Conservation (phyloP, 2,329 filamentous ascomycete genomes). For the Colletotrichum agaves region DNA sequence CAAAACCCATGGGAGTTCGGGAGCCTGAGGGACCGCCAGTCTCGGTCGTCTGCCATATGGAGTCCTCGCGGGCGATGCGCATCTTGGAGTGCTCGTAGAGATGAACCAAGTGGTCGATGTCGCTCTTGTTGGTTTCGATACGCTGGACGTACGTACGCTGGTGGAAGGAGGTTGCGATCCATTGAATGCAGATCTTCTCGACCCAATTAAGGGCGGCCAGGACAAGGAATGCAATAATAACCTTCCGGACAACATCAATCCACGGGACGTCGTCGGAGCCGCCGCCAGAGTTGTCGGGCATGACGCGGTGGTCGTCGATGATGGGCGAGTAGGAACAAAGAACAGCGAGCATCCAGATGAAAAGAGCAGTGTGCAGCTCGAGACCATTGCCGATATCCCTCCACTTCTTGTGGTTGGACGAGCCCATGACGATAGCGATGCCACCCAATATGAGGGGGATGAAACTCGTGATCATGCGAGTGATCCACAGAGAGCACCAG, state of each 20-base stretch:
- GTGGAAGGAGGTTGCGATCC: conserved; percentile 95
- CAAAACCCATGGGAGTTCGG: conserved; percentile 78
- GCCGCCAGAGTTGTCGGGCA: conserved; percentile 50
- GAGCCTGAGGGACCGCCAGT: conserved; percentile 63
- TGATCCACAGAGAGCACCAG: conserved; percentile 91
- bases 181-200: conserved; percentile 94
- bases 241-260: conserved; percentile 84
- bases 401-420: conserved; percentile 94
- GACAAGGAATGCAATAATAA: conserved; percentile 87
- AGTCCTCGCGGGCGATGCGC: conserved; percentile 66
- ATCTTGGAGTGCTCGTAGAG: conserved; percentile 80
- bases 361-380: conserved; percentile 85
- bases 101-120: conserved; percentile 71
- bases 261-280: conserved; percentile 64
- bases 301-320: conserved; percentile 70
- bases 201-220: conserved; percentile 82
- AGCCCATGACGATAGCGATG: conserved; percentile 77
- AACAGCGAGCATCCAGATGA: conserved; percentile 91
- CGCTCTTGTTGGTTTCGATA: conserved; percentile 92
- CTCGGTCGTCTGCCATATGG: conserved; percentile 56
- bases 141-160: conserved; percentile 88
- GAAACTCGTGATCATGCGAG: conserved; percentile 63
- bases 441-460: conserved; percentile 59
- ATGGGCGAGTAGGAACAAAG: conserved; percentile 88
- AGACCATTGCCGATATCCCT: conserved; percentile 86